Percentiles rank a stretch among this genome's conserved stretches.
phyloP scores from a whole-genome alignment of 257 asterid genomes.

The Oldenlandia corymbosa region DNA sequence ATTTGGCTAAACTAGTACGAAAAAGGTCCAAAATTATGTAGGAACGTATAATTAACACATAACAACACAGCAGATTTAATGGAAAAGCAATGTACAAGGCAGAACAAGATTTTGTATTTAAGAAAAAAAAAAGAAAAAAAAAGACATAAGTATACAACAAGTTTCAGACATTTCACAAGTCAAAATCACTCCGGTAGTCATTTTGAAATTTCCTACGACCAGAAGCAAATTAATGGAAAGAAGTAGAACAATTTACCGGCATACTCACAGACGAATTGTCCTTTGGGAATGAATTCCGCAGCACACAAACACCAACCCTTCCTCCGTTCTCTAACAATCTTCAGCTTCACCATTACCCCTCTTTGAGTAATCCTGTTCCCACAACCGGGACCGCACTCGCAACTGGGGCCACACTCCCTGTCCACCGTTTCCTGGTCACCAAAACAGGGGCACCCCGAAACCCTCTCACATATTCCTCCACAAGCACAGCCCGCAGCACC shows the following conservation, averaged over 20 bases:
- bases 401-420: constrained; percentile 79
- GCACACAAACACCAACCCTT: constrained; percentile 84
- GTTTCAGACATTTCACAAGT: neutral
- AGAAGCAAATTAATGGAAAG: neutral
- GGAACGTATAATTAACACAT: too few relatives aligned
- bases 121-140: neutral
- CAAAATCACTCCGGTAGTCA: neutral
- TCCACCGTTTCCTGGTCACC: constrained; percentile 25
- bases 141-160: neutral
- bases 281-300: constrained; percentile 46
- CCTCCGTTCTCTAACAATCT: constrained; percentile 47
- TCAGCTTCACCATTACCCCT: constrained; percentile 45
- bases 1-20: neutral
- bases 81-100: neutral
- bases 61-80: neutral
- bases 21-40: too few relatives aligned
- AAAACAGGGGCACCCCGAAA: constrained; percentile 40
- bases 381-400: constrained; percentile 50
- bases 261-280: constrained; percentile 75
- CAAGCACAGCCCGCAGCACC: constrained; percentile 65
- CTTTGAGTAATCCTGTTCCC: constrained; percentile 62
- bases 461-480: constrained; percentile 30
- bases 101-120: neutral
- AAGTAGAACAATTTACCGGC: constrained; percentile 40
- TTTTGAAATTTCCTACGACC: neutral